phyloP scores from a whole-genome alignment of 2,329 filamentous ascomycete genomes.

The Xylaria sp. region DNA sequence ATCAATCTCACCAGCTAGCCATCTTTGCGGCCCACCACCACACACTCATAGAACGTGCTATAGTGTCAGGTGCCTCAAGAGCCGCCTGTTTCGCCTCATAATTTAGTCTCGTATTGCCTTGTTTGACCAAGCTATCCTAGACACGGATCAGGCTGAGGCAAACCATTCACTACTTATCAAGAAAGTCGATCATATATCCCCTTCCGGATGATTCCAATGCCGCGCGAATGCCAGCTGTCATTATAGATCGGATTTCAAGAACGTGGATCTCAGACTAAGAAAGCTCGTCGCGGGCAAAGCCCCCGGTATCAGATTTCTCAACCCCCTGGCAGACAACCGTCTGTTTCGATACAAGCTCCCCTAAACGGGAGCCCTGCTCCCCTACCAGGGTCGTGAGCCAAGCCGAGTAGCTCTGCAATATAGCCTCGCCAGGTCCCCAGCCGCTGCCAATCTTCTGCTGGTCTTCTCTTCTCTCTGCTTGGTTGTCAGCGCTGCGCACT shows the following conservation, averaged over 20 bases:
- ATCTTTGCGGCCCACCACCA: conserved; percentile 37
- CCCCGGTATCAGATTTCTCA: conserved; percentile 55
- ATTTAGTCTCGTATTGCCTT: conserved; percentile 35
- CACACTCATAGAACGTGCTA: conserved; percentile 28
- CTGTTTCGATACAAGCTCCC: conserved; percentile 55
- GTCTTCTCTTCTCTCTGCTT: conserved; percentile 46
- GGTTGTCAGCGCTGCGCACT: conserved; percentile 60
- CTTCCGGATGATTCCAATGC: conserved; percentile 50
- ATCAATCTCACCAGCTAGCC: conserved; percentile 34
- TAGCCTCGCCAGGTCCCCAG: conserved; percentile 48
- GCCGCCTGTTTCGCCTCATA: conserved; percentile 36
- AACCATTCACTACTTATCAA: conserved; percentile 12
- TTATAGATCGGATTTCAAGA: conserved; percentile 62
- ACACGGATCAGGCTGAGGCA: conserved; percentile 35
- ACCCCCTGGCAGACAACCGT: conserved; percentile 49
- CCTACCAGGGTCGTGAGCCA: conserved; percentile 45
- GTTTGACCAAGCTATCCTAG: conserved; percentile 30
- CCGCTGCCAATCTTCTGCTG: conserved; percentile 36
- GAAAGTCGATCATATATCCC: conserved; percentile 19
- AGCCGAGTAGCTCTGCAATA: conserved; percentile 50
- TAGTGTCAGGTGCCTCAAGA: conserved; percentile 33
- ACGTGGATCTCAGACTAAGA: conserved; percentile 60
- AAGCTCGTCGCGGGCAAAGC: conserved; percentile 52
- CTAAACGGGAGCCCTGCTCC: conserved; percentile 52
- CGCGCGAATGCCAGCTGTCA: conserved; percentile 65